Evolutionary conservation across 2,329 filamentous ascomycete species (phyloP).

Genomic region (Pezicula radicicola): DNA sequence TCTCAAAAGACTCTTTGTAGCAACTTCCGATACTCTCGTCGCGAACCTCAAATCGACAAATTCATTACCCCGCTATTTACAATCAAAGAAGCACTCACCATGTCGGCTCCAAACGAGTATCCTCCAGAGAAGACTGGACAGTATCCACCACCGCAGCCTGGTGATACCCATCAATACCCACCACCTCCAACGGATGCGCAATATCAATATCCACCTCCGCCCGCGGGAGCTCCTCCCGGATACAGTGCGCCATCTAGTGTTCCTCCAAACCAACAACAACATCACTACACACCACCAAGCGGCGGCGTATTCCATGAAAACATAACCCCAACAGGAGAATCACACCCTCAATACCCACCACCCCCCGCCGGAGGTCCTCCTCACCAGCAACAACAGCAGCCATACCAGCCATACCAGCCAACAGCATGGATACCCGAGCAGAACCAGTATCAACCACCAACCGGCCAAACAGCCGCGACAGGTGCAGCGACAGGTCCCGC

Average conservation of each 20-base stretch:
- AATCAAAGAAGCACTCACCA: no score
- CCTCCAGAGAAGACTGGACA: neutral
- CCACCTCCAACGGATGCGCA: neutral
- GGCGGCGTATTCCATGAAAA: no score
- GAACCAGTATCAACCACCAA: neutral
- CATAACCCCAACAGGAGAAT: no score
- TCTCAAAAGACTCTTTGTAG: no score
- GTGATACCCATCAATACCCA: neutral
- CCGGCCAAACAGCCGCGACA: no score
- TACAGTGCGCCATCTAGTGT: no score
- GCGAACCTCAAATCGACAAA: no score
- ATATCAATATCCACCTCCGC: neutral
- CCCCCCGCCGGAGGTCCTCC: neutral
- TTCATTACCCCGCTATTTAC: no score
- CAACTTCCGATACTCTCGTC: no score
- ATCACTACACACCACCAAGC: no score
- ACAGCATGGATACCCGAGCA: neutral
- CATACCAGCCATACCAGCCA: neutral
- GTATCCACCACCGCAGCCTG: neutral
- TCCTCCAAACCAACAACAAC: no score
- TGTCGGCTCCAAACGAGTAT: neutral
- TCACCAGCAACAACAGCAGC: neutral
- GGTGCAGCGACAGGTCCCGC: neutral
- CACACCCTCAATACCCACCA: neutral
- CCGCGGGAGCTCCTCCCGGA: no score